A percentile compares a stretch with the other conserved stretches of the same genome.
These are phyloP conservation scores for Gossypium davidsonii DNA, from an alignment of 441 rosid species.

Conservation along the genomic window DNA sequence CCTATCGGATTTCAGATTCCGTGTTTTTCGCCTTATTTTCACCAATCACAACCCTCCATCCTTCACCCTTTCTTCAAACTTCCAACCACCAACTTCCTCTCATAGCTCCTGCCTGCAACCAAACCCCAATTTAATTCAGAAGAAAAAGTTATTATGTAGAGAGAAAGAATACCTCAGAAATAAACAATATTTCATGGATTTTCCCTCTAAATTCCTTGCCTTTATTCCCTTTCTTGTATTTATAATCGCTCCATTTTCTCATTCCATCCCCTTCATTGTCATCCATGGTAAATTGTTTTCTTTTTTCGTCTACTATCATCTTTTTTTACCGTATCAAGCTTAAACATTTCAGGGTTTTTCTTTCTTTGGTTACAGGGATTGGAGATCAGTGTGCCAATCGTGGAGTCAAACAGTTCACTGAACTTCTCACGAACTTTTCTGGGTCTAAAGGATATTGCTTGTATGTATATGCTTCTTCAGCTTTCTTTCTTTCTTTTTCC, in stretches of 20 bases:
- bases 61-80: neutral
- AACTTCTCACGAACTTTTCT: slow-evolving; percentile 43
- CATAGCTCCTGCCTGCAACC: neutral
- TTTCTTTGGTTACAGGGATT: slow-evolving; percentile 42
- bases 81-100: neutral
- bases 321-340: neutral
- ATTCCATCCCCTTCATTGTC: slow-evolving; percentile 50
- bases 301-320: neutral
- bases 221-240: slow-evolving; percentile 15
- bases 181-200: slow-evolving; percentile 26
- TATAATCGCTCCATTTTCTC: slow-evolving; percentile 24
- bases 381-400: slow-evolving; percentile 65
- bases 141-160: neutral
- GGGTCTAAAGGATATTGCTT: slow-evolving; percentile 74
- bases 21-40: neutral
- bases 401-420: slow-evolving; percentile 55
- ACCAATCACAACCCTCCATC: slow-evolving; percentile 1
- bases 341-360: neutral
- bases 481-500: neutral
- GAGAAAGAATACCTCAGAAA: neutral
- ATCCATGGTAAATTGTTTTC: slow-evolving; percentile 43
- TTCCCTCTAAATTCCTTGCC: slow-evolving; percentile 2
- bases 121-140: neutral
- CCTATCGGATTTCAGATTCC: neutral
- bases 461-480: slow-evolving; percentile 31